Base-by-base conservation (phyloP, 192 early-diverging fungal genomes). In the Gigaspora rosea region DNA sequence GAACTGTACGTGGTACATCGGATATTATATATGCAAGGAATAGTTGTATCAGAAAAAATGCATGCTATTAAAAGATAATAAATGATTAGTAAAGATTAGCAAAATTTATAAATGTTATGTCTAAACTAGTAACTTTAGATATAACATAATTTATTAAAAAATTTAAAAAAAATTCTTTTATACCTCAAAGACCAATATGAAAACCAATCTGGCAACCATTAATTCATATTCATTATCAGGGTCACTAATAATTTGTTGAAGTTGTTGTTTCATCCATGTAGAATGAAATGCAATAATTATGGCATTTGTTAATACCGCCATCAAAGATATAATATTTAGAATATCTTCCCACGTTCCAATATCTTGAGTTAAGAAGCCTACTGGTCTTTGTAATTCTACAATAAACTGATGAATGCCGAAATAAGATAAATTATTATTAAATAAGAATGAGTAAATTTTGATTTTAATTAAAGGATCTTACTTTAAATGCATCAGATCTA, bases 401-500 rank as follows among this genome's bases (percentile, higher is more conserved):
- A 78, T 8, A 46, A 46, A 73, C 71, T 73, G 33, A 16, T 33
- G 58, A 15, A 36, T 9, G 2, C 0, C 41, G 58, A 10, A 71
- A 32, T 32, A 33, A 15, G 3, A 15, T 0, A 46, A 68, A 22
- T 68, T 6, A 36, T 9, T 48, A 48, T 22, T n/a, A 16, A 18
- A 49, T 8, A 49, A 47, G 5, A 47, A 68, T 16, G 11, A 20
- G 46, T 67, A 18, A 68, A 18, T 7, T 7, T 41, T 41, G 41
- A 1, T 6, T 41, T 41, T 6, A 41, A 41, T 41, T 6, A 41
- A 41, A 41, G 7, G 12, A 15, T 18, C 71, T 48, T 69, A 87
- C 50, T 77, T 83, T 84, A 27, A 70, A 80, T 16, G 85, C 85
- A 81, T 87, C 91, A 16, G 87, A 82, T n/a, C 89, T 83, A 32